phyloP scores from a whole-genome alignment of 2,329 filamentous ascomycete species.

The Ophioceras dolichostomum region DNA sequence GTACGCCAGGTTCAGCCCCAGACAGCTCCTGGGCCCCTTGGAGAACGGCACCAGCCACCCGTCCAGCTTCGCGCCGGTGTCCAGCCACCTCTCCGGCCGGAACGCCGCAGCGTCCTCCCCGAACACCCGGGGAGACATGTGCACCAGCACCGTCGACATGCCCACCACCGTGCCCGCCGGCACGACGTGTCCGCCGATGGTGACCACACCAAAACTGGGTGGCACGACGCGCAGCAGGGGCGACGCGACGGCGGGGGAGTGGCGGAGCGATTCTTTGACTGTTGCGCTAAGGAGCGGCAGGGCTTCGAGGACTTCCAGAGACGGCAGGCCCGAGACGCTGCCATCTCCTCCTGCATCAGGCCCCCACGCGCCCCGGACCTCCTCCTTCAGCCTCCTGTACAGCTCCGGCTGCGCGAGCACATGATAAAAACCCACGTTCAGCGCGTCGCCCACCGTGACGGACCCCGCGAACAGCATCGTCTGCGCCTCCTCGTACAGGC shows the following conservation, averaged over 20 bases:
- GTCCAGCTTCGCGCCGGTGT: slow-evolving; percentile 5
- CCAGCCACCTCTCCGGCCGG: not conserved
- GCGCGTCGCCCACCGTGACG: slow-evolving; percentile 27
- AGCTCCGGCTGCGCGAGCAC: slow-evolving; percentile 20
- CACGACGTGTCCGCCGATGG: not conserved
- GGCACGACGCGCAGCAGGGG: slow-evolving; percentile 1
- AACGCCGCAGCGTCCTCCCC: not conserved
- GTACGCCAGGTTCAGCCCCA: slow-evolving; percentile 20
- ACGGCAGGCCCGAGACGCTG: slow-evolving; percentile 10
- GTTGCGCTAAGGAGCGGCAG: slow-evolving; percentile 17
- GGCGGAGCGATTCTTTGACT: slow-evolving; percentile 1
- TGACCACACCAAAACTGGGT: not conserved
- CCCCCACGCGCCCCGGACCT: slow-evolving; percentile 24
- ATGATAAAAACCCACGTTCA: slow-evolving; percentile 26
- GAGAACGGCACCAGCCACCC: slow-evolving; percentile 28
- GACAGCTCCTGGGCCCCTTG: slow-evolving; percentile 24
- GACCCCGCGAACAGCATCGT: slow-evolving; percentile 31
- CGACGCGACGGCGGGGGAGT: not conserved
- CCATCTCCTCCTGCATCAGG: too few species aligned
- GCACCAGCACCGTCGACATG: slow-evolving; percentile 25
- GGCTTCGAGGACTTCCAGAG: slow-evolving; percentile 20
- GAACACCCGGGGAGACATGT: slow-evolving; percentile 15
- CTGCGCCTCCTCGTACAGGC: slow-evolving; percentile 28
- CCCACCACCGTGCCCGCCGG: slow-evolving; percentile 7
- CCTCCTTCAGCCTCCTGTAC: slow-evolving; percentile 20